Base-by-base conservation (phyloP, 2,329 filamentous ascomycete species). In the Arachnopeziza araneosa region DNA sequence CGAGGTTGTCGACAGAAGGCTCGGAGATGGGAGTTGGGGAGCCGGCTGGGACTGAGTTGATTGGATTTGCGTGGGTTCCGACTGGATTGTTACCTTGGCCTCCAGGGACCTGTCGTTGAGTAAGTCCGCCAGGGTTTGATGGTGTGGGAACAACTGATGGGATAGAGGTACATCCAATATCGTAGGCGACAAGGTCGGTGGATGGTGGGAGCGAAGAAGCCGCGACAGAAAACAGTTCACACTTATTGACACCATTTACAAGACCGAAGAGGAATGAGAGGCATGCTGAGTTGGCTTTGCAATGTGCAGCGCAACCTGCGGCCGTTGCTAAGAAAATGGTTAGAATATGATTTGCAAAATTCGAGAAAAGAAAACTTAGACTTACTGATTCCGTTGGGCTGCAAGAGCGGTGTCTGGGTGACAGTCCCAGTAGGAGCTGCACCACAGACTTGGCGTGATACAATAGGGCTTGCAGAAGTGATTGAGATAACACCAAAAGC, bases 181-280 rank as follows among this genome's bases (percentile, higher is more conserved):
- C 61, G 49, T 58, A 63, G 26, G 59, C 61, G 26, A 63, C 55
- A 24, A 63, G 59, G 49, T 61, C 54, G 55, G 55, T 63, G 14
- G 57, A 56, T 8, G 60, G 17, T 24, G 63, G 63, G 9, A 65
- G 26, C 1, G 56, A 57, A 24, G 61, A 51, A 26, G 63, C 61
- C 9, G 61, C 17, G 8, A 65, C 62, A n/a, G 57, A 56, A 59
- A 56, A 65, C 32, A 64, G 59, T 23, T 60, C 57, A 53, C 63
- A 65, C 24, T 61, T 52, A 23, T 54, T 52, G 14, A 17, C 57
- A 24, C 49, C 50, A 44, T 64, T 30, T 8, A 64, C 62, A 32
- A 64, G 24, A 19, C 63, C 63, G 36, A 65, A 65, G 50, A 60
- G 32, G 56, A 65, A 65, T 2, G 63, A 61, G 12, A 50, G 56